Evolutionary conservation across 2,329 filamentous ascomycete species (phyloP), one percentile per base, ranked within the genome.

Genomic region (Claviceps spartinae): DNA sequence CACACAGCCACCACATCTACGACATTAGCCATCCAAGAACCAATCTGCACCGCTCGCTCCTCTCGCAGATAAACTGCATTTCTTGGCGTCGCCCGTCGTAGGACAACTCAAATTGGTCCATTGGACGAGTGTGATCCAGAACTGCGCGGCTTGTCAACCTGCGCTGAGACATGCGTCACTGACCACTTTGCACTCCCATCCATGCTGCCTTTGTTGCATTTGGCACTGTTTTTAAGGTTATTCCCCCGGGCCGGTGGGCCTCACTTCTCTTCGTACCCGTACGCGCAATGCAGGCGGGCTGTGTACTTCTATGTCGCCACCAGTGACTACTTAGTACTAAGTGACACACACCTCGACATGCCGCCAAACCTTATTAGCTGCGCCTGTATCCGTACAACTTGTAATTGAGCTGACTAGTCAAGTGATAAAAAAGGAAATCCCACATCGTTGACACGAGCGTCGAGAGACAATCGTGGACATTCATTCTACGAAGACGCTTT

Each of bases 181-280:
- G 11, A 6, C 8, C 16, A 8, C 9, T 34, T 24, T 24, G 18
- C 4, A 22, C 41, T 43, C 18, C 40, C 18, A 42, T 30, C 5
- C 24, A 42, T 22, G 14, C 36, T 46, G 45, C 36, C 7, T 40
- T 38, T 26, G 48, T 54, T 49, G 41, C 45, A 37, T 18, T 24
- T 45, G 47, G 36, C 47, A 48, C 49, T 38, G 40, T 20, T 50
- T 55, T 56, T 56, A 55, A 56, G 54, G 51, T 56, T 56, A 53
- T 47, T 54, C 48, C 24, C 42, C 43, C 49, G 37, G 20, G 20
- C 18, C 16, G 24, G 44, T 47, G 45, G 41, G 34, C 37, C 3
- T 46, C 26, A 38, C 24, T 20, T 48, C 9, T 42, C n/a, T 40
- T 30, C 4, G 9, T 24, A 18, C 22, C 41, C 18, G 18, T 24